Percentiles rank a stretch among this genome's conserved stretches.
These are phyloP conservation scores for Zymoseptoria ardabiliae DNA, from an alignment of 2,329 filamentous ascomycete species.

Conservation along the genomic window DNA sequence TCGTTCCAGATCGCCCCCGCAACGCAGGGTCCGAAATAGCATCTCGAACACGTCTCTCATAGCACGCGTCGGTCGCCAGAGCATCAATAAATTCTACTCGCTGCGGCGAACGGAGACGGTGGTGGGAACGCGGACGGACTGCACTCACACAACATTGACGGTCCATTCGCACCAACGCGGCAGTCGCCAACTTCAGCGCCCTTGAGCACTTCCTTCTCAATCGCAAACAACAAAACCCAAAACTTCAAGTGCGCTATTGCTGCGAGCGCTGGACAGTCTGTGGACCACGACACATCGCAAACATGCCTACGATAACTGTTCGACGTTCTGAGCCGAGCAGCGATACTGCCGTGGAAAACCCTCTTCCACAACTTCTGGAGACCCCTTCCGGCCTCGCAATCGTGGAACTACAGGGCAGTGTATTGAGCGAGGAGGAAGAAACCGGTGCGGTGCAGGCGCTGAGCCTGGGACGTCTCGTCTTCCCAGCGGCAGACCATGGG, in stretches of 20 bases:
- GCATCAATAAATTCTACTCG: no score
- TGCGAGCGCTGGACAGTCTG: no score
- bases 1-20: neutral
- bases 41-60: neutral
- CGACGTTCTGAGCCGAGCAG: neutral
- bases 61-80: no score
- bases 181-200: no score
- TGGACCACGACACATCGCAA: neutral
- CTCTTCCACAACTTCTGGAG: constrained; percentile 74
- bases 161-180: no score
- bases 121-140: no score
- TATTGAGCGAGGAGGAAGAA: constrained; percentile 59
- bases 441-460: constrained; percentile 31
- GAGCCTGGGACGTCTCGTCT: constrained; percentile 65
- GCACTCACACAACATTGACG: no score
- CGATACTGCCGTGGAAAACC: constrained; percentile 33
- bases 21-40: neutral
- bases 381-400: constrained; percentile 85
- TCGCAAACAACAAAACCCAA: neutral
- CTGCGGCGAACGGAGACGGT: no score
- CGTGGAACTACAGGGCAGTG: constrained; percentile 83
- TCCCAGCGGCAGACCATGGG: constrained; percentile 59
- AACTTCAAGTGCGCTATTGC: neutral
- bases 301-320: neutral
- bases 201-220: neutral